Base-by-base conservation (phyloP, 768 basidiomycete species). In the Albatrellus ellisii region DNA sequence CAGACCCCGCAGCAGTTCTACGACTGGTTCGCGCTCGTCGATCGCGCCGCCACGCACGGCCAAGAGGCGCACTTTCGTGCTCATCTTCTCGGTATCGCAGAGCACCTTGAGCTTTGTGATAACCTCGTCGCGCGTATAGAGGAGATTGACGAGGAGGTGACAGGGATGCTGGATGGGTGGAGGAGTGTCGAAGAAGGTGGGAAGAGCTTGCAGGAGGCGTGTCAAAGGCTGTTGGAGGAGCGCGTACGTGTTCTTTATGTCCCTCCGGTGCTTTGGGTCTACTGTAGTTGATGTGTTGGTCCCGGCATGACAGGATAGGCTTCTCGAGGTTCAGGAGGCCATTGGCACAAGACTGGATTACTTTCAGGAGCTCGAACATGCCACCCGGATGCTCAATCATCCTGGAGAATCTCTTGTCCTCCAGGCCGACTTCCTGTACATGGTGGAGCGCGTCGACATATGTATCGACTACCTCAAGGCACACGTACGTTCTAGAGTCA, bases 1-100 rank as follows among this genome's bases (percentile, higher is more conserved):
- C 74, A 82, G 47, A 94, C 90, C 0, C 82, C 91, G 1, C 89
- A 98, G 53, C 90, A 97, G 51, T 94, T 99, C 61, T 89, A 92
- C 56, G 94, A 98, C 62, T 97, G 91, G 82, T 94, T 91, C 59
- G 70, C 87, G 3, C 69, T 84, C 29, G 78, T 99, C 41, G 91
- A 95, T 49, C 71, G 83, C 12, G 83, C 84, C 2, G 87, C 95
- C 27, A 83, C 90, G 6, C 89, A 90, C 53, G 85, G 85, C 45
- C 94, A 98, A 54, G 94, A 97, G 54, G 77, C 88, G 4, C 82
- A 91, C 56, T 97, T 95, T 58, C 72, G 88, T 20, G 77, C 79
- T 0, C 86, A 97, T 59, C 72, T 92, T 15, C 75, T 75, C 9
- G 75, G 73, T 46, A 74, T 98, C 11, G 67, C 75, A 3, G 74